Conservation (phyloP, 805 yeast species). For the Sungouiella thailandica region DNA sequence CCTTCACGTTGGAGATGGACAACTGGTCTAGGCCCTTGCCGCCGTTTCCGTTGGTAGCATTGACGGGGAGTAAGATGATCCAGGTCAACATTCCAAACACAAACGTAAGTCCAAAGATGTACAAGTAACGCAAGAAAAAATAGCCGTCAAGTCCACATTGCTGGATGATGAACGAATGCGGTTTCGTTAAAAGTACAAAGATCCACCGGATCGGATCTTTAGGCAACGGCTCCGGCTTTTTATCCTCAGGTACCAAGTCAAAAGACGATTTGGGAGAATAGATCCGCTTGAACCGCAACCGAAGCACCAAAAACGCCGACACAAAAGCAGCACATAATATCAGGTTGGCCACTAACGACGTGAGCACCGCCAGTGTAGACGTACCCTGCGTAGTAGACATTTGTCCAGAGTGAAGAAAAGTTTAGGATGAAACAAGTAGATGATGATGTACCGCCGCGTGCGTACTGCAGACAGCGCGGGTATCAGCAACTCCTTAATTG, state of each 20-base stretch:
- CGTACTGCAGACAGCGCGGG: too few relatives aligned
- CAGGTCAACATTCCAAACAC: conserved; percentile 43
- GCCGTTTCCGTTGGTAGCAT: conserved; percentile 63
- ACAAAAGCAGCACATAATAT: conserved; percentile 61
- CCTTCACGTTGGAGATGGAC: conserved; percentile 69
- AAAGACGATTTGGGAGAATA: conserved; percentile 78
- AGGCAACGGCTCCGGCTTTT: conserved; percentile 72
- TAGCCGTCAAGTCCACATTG: conserved; percentile 95
- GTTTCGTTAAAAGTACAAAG: conserved; percentile 52
- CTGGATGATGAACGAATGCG: conserved; percentile 70
- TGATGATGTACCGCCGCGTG: too few relatives aligned
- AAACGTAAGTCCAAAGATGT: conserved; percentile 48
- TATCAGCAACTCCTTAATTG: too few relatives aligned
- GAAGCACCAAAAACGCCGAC: conserved; percentile 54
- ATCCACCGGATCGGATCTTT: conserved; percentile 70
- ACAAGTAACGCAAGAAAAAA: conserved; percentile 76
- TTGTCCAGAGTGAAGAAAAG: too few relatives aligned
- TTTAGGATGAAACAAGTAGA: too few relatives aligned
- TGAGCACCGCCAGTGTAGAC: conserved; percentile 61
- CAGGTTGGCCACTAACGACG: conserved; percentile 67
- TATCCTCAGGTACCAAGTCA: conserved; percentile 48
- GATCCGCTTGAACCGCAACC: conserved; percentile 65
- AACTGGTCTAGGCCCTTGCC: conserved; percentile 68
- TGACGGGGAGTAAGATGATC: conserved; percentile 77
- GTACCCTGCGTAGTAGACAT: conserved; percentile 8